Evolutionary conservation across 208 protist genomes (phyloP).

Genomic region (Wallacemonas sp.): DNA sequence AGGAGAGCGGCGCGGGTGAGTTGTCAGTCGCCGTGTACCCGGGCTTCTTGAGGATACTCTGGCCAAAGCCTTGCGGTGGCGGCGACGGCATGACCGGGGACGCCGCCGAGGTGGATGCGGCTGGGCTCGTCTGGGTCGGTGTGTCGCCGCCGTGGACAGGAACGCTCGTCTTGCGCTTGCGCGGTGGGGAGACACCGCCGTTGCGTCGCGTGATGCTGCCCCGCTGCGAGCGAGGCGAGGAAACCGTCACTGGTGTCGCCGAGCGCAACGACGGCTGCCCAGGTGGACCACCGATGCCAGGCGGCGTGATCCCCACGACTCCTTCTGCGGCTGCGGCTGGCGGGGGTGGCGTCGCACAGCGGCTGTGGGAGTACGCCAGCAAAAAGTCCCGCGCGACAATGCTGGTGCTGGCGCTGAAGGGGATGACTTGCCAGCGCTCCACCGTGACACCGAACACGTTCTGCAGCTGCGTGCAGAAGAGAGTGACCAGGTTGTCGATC

Average conservation of each 20-base stretch:
- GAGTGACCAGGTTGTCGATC: slow-evolving; percentile 17
- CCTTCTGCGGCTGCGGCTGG: not conserved
- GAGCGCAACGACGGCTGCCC: too few species aligned
- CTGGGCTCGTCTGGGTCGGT: too few species aligned
- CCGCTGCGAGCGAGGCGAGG: too few species aligned
- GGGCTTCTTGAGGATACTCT: slow-evolving; percentile 10
- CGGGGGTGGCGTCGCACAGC: not conserved
- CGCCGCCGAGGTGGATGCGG: too few species aligned
- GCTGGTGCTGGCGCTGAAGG: slow-evolving; percentile 38
- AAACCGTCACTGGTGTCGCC: too few species aligned
- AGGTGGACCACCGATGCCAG: too few species aligned
- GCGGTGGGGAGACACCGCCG: too few species aligned
- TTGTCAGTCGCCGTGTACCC: not conserved
- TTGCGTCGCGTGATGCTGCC: too few species aligned
- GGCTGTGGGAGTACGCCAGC: slow-evolving; percentile 12
- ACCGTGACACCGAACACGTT: slow-evolving; percentile 43
- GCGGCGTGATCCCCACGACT: too few species aligned
- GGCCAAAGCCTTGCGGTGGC: not conserved
- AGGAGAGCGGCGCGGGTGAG: not conserved
- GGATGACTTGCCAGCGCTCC: slow-evolving; percentile 57
- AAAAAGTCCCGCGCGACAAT: slow-evolving; percentile 25
- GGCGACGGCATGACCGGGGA: not conserved
- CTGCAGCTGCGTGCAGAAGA: slow-evolving; percentile 42
- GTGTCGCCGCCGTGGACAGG: too few species aligned
- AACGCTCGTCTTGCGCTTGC: too few species aligned